Evolutionary conservation across 768 basidiomycete species (phyloP).

Genomic region (Kwoniella heveanensis): DNA sequence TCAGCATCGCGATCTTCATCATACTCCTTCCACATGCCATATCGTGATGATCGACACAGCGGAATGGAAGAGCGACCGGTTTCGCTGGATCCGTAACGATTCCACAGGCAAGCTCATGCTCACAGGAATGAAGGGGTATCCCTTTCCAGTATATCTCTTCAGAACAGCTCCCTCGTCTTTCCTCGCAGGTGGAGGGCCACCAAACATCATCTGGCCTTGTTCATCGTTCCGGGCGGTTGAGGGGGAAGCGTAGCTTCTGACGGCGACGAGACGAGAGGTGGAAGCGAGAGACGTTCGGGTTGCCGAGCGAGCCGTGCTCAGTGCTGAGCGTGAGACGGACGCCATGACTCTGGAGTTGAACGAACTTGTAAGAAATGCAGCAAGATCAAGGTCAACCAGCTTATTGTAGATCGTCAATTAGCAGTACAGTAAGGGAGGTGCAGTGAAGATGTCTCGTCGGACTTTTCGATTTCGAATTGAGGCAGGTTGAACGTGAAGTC

Average conservation of each 20-base stretch:
- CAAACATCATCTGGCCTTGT: constrained; percentile 19
- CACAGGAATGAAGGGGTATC: constrained; percentile 52
- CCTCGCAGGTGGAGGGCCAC: constrained; percentile 20
- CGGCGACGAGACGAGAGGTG: constrained; percentile 14
- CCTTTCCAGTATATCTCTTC: constrained; percentile 52
- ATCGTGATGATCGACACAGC: no score
- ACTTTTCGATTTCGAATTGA: not conserved
- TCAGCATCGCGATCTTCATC: no score
- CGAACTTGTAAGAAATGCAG: no score
- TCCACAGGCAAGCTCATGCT: no score
- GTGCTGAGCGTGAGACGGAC: constrained; percentile 15
- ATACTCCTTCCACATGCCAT: no score
- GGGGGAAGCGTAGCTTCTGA: constrained; percentile 21
- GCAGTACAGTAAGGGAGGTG: not conserved
- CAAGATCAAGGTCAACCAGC: no score
- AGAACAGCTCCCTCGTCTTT: constrained; percentile 34
- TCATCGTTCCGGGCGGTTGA: constrained; percentile 10
- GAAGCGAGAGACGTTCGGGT: constrained; percentile 27
- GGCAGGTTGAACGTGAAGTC: not conserved
- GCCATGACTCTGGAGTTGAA: not conserved
- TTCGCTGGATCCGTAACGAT: no score
- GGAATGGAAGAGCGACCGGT: no score
- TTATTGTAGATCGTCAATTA: not conserved
- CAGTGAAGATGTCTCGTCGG: not conserved
- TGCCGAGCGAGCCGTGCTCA: constrained; percentile 8